Base-by-base conservation (phyloP, 2,329 filamentous ascomycete species). In the Penicillium freii region DNA sequence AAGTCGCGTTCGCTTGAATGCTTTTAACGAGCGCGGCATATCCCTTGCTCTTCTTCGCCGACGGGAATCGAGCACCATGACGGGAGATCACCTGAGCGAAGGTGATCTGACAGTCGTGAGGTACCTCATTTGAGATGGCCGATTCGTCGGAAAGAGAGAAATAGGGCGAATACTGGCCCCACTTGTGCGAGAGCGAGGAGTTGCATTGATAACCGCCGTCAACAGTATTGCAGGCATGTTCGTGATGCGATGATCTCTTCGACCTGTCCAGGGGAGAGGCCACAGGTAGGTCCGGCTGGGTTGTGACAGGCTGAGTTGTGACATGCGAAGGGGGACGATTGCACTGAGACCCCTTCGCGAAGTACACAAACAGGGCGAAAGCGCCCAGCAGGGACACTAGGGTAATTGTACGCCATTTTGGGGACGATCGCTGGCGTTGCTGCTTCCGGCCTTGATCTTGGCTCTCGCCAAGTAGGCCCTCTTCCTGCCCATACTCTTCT, bases 131-230 rank as follows among this genome's bases (percentile, higher is more conserved):
- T 17, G 84, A 78, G 50, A 91, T 84, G 3, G 84, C 78, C 1
- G 88, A 91, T 7, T 86, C 82, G 4, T 62, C 54, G 1, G 60
- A 60, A 0, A 92, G 87, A 1, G 87, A 82, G 75, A 90, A 96
- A 76, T 86, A 95, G 2, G 92, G 90, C 19, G 91, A 89, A 73
- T 96, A 96, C 72, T 93, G 91, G 55, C 92, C 92, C 91, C 91
- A 96, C 54, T 80, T 82, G 63, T 86, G 88, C 1, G 86, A 84
- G 44, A 87, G 81, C 33, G 82, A 71, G 4, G 82, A 74, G 47
- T 81, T 79, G 73, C 89, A 92, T 61, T 83, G 81, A 71, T 86
- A 89, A 57, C 87, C 87, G 38, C 77, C 62, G 42, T 80, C 69
- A 36, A 82, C 73, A 6, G 78, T 80, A 68, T 84, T 82, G 73